Base-by-base conservation (phyloP, 2,329 filamentous ascomycete genomes). In the Verticillium klebahnii region DNA sequence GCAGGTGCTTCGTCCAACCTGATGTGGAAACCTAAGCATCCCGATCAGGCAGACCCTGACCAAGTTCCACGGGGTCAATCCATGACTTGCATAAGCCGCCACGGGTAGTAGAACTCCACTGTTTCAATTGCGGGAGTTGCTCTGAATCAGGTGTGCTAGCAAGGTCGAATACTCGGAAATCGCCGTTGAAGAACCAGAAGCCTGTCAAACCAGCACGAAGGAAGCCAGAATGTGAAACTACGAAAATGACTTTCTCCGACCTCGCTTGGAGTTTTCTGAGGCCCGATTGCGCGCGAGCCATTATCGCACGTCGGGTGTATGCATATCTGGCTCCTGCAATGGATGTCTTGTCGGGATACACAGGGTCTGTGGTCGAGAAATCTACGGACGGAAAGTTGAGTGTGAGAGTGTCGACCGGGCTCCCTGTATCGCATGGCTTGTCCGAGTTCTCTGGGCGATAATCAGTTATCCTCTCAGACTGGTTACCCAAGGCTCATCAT, bases 191-290 rank as follows among this genome's bases (percentile, higher is more conserved):
- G 67, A 78, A 86, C 75, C 77, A 83, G 65, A 76, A 77, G 2
- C 85, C 82, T 9, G 78, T 80, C 8, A 89, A 80, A 9, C 80
- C 85, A 3, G 78, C 71, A n/a, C 86, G 75, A 64, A 90, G 67
- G 70, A 89, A 90, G 0, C 82, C 85, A 2, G 87, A 85, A 73
- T 90, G 87, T 1, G 83, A 84, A 4, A 90, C 86, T 0, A 90
- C 86, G 11, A 87, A 78, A 60, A 90, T 80, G 59, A 87, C 77
- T 66, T 85, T 84, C 72, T 90, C 87, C 0, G 82, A 80, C 0
- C 87, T 78, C 14, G 67, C 66, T 63, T 81, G 77, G 29, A 90
- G 75, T 31, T 77, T 75, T 36, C 74, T 72, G 1, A 89, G 76
- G 52, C 78, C 79, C 0, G 73, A 70, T 66, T 82, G 80, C 0